Percentiles rank a stretch among this genome's conserved stretches.
phyloP scores from a whole-genome alignment of 2,329 filamentous ascomycete species.

The Pseudopyrenochaeta lycopersici region DNA sequence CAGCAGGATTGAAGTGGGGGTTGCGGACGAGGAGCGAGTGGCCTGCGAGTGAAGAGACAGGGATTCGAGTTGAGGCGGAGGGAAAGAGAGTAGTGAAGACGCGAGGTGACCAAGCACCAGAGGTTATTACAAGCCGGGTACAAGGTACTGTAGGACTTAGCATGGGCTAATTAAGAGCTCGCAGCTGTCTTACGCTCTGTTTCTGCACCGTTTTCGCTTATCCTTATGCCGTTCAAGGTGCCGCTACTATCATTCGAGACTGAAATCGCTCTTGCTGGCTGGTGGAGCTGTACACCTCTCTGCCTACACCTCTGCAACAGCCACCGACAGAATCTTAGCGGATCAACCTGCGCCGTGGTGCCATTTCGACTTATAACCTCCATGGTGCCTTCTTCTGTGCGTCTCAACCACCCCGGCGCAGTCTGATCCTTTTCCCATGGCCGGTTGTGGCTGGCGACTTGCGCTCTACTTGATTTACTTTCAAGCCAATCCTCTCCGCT shows the following conservation, averaged over 20 bases:
- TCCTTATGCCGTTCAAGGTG: constrained; percentile 61
- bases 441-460: constrained; percentile 55
- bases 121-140: constrained; percentile 70
- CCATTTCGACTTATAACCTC: constrained; percentile 69
- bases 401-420: constrained; percentile 68
- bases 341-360: constrained; percentile 75
- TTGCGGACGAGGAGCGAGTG: constrained; percentile 75
- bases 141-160: constrained; percentile 63
- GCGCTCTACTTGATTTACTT: constrained; percentile 69
- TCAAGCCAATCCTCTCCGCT: constrained; percentile 72
- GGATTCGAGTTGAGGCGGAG: constrained; percentile 60
- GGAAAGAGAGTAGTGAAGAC: constrained; percentile 75
- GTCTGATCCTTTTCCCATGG: constrained; percentile 33
- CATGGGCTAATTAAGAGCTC: neutral
- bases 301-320: constrained; percentile 66
- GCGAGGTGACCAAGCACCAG: constrained; percentile 75
- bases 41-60: constrained; percentile 71
- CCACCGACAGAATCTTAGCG: constrained; percentile 71
- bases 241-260: constrained; percentile 62
- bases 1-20: constrained; percentile 59
- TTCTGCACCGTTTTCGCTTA: constrained; percentile 12
- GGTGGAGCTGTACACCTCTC: constrained; percentile 71
- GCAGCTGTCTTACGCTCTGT: constrained; percentile 12
- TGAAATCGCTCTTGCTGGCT: constrained; percentile 67
- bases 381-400: constrained; percentile 63